These are phyloP conservation scores for Suaeda aralocaspica DNA, from an alignment of 148 eudicot species.

Conservation along the genomic window DNA sequence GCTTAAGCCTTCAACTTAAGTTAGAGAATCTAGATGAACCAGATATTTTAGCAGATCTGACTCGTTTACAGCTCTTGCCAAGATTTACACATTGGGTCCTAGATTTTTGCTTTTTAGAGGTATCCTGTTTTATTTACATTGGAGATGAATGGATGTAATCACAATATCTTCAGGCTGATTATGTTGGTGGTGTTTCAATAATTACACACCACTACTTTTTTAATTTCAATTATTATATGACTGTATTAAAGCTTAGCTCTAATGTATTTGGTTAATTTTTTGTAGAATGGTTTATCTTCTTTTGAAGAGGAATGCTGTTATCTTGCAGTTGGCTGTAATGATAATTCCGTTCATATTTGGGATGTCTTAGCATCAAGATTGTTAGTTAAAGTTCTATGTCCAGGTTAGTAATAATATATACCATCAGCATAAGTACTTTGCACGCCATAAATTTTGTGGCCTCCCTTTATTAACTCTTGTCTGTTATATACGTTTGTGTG, in stretches of 20 bases:
- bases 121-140: slow-evolving; percentile 8
- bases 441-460: not conserved
- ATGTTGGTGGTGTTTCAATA: not conserved
- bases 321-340: slow-evolving; percentile 86
- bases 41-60: slow-evolving; percentile 21
- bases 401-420: slow-evolving; percentile 45
- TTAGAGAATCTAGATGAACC: slow-evolving; percentile 8
- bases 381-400: slow-evolving; percentile 41
- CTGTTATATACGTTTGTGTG: not conserved
- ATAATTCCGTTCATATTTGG: slow-evolving; percentile 77
- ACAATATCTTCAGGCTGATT: not conserved
- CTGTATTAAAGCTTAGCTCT: not conserved
- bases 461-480: not conserved
- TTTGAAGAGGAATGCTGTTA: slow-evolving; percentile 22
- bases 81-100: slow-evolving; percentile 78
- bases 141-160: slow-evolving; percentile 1
- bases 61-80: slow-evolving; percentile 47
- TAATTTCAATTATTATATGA: not conserved
- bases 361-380: slow-evolving; percentile 32
- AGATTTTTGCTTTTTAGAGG: slow-evolving; percentile 74
- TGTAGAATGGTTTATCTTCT: slow-evolving; percentile 43
- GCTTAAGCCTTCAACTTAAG: slow-evolving; percentile 30
- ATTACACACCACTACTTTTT: not conserved
- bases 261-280: slow-evolving; percentile 16
- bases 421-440: not conserved